Evolutionary conservation across 257 asterid species (phyloP), one percentile per base, ranked within the genome.

Genomic region (Jaltomata sinuosa): DNA sequence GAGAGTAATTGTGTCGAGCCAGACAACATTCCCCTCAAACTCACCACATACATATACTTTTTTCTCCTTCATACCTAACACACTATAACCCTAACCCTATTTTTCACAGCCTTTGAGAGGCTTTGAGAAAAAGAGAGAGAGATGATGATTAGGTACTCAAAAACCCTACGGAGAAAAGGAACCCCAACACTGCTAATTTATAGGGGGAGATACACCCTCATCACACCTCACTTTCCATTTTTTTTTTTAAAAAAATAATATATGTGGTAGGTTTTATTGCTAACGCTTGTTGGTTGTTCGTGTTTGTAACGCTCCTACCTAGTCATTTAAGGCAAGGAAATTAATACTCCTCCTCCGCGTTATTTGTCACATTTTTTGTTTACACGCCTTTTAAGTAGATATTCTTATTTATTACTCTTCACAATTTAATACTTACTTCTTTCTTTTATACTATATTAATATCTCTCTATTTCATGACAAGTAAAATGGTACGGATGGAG

Each of bases 1-100:
- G 22, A 49, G 61, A 64, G 64, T 82, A 27, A 64, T n/a, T 82
- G 65, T 27, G 78, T 83, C 85, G 85, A 49, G 85, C 85, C 85
- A 83, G 53, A 32, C 97, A 91, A 89, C 97, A 92, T 88, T 87
- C 97, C 97, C 91, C 95, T 87, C 97, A 93, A 93, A 89, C 87
- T 8, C 89, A 87, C 79, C 86, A 50, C 84, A 84, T 40, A 62
- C 0, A 27, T 25, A 59, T 61, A 61, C 0, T 12, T 3, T 40
- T 29, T 21, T n/a, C 50, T 57, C 49, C 77, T 2, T 65, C 74
- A 15, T 22, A 50, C 21, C 61, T 42, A 76, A 42, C 5, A 4
- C 19, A 5, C 59, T 53, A 53, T 16, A 19, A 38, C 79, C 79
- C 52, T 36, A 69, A 69, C 27, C 79, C 79, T 69, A 69, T 38